Conservation (phyloP, 2,329 filamentous ascomycete genomes). For the Truncatella angustata region DNA sequence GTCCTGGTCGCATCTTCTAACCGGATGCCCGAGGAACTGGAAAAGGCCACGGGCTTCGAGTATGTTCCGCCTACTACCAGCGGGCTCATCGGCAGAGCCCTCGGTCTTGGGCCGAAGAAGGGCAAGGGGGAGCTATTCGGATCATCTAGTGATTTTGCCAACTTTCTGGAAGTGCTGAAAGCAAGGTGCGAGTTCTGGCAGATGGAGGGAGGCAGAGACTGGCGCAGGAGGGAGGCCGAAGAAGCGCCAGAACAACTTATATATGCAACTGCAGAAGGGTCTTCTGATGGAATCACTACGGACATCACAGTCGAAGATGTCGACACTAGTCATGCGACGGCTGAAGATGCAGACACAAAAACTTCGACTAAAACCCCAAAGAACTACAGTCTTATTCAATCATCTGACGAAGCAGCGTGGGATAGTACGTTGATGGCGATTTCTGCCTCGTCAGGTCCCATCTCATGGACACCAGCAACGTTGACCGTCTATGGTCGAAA, state of each 20-base stretch:
- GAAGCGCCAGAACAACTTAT: slow-evolving; percentile 20
- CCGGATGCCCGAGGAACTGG: slow-evolving; percentile 78
- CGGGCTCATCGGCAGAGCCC: slow-evolving; percentile 48
- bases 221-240: slow-evolving; percentile 56
- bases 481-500: slow-evolving; percentile 62
- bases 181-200: slow-evolving; percentile 81
- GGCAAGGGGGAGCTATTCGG: slow-evolving; percentile 52
- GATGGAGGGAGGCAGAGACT: slow-evolving; percentile 74
- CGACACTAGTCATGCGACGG: too few relatives aligned
- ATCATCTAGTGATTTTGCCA: slow-evolving; percentile 69
- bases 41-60: slow-evolving; percentile 70
- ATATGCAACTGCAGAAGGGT: slow-evolving; percentile 13
- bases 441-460: slow-evolving; percentile 6
- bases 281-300: too few relatives aligned
- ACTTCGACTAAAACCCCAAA: slow-evolving; percentile 19
- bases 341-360: slow-evolving; percentile 1
- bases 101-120: slow-evolving; percentile 37
- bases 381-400: slow-evolving; percentile 24
- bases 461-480: slow-evolving; percentile 40
- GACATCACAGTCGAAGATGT: too few relatives aligned
- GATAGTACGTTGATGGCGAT: slow-evolving; percentile 12
- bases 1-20: slow-evolving; percentile 80
- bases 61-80: slow-evolving; percentile 54
- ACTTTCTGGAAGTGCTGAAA: slow-evolving; percentile 73
- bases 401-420: slow-evolving; percentile 29